Percentiles rank a stretch among this genome's conserved stretches.
phyloP scores from a whole-genome alignment of 2,329 filamentous ascomycete genomes.

The Exophiala lecanii-corni region DNA sequence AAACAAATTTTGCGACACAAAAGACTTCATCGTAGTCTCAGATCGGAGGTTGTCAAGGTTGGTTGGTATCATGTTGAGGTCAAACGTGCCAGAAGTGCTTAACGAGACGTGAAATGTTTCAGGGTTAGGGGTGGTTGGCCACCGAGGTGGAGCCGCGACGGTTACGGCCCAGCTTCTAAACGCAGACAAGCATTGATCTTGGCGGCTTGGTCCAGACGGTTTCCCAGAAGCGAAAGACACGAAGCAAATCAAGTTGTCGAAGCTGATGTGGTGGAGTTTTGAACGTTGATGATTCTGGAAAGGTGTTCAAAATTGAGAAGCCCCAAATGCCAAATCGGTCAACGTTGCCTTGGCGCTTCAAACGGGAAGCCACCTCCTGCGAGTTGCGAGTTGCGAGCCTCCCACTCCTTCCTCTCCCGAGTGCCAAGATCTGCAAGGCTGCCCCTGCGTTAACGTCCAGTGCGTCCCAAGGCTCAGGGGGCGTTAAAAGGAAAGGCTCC shows the following conservation, averaged over 20 bases:
- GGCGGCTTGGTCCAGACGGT: too few relatives aligned
- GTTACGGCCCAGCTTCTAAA: not conserved
- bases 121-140: slow-evolving; percentile 9
- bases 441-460: not conserved
- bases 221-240: too few relatives aligned
- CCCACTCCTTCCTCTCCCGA: too few relatives aligned
- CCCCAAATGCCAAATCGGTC: too few relatives aligned
- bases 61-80: slow-evolving; percentile 21
- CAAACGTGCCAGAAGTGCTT: slow-evolving; percentile 16
- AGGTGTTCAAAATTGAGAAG: too few relatives aligned
- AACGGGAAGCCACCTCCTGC: too few relatives aligned
- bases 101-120: slow-evolving; percentile 21
- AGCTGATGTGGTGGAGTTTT: too few relatives aligned
- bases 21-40: slow-evolving; percentile 20
- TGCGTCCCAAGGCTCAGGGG: not conserved
- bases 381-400: too few relatives aligned
- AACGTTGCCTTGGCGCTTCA: too few relatives aligned
- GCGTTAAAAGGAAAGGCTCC: too few relatives aligned
- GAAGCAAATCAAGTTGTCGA: too few relatives aligned
- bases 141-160: not conserved
- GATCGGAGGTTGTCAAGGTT: slow-evolving; percentile 13
- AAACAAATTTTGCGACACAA: slow-evolving; percentile 22
- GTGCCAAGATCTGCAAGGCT: slow-evolving; percentile 2
- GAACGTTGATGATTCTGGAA: too few relatives aligned
- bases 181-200: not conserved